A percentile compares a stretch with the other conserved stretches of the same genome.
Evolutionary conservation across 2,329 filamentous ascomycete species (phyloP).

Genomic region (Periconia sp.): DNA sequence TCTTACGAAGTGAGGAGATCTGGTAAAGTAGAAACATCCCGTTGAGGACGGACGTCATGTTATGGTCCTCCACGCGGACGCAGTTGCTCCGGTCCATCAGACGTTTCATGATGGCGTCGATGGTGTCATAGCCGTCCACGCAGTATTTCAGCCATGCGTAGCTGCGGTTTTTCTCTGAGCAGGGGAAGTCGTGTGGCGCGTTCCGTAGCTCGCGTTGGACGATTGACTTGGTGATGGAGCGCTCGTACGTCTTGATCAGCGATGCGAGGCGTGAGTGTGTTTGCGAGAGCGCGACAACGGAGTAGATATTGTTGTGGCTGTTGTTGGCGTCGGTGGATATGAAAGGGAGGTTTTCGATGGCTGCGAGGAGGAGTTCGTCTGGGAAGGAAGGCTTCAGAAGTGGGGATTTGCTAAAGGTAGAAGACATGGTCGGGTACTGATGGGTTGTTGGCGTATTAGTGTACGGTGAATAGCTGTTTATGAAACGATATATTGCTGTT

Average conservation of each 20-base stretch:
- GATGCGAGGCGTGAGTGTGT: conserved; percentile 20
- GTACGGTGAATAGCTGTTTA: not conserved
- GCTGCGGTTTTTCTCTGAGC: not conserved
- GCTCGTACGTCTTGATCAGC: conserved; percentile 26
- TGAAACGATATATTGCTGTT: too few species aligned
- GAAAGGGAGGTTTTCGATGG: conserved; percentile 28
- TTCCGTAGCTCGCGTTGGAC: conserved; percentile 29
- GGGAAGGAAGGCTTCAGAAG: conserved; percentile 23
- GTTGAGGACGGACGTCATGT: conserved; percentile 26
- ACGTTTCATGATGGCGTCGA: conserved; percentile 35
- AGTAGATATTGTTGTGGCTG: conserved; percentile 14
- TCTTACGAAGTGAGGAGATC: conserved; percentile 3
- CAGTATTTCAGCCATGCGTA: conserved; percentile 32
- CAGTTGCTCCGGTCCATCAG: conserved; percentile 29
- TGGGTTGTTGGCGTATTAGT: not conserved
- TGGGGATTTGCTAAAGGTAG: conserved; percentile 2
- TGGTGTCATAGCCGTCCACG: conserved; percentile 28
- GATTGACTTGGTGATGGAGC: conserved; percentile 25
- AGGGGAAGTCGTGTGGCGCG: conserved; percentile 29
- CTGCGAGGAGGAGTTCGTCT: conserved; percentile 29
- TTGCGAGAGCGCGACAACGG: conserved; percentile 17
- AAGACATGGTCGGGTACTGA: conserved; percentile 22
- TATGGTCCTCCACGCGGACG: conserved; percentile 25
- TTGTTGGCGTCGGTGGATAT: not conserved
- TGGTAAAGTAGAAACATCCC: conserved; percentile 32